Percentiles rank a stretch among this genome's conserved stretches.
These are phyloP conservation scores for Cryptococcus jaspeensis DNA, from an alignment of 1,284 basidiomycete genomes.

Conservation along the genomic window DNA sequence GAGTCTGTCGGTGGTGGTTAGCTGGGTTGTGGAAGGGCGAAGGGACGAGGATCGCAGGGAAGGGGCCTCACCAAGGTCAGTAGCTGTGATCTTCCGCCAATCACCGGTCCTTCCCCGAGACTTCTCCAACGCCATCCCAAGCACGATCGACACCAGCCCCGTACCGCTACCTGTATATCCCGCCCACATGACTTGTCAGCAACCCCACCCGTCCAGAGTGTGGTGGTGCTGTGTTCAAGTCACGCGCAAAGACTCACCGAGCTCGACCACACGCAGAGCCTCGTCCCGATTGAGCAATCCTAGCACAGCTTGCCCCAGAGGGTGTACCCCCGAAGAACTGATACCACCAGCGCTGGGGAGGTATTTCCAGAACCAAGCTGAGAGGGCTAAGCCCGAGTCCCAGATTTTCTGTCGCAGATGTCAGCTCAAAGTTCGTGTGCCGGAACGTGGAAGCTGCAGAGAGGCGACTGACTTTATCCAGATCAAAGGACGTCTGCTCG, in stretches of 20 bases:
- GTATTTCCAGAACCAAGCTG: slow-evolving; percentile 63
- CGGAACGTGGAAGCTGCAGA: no score
- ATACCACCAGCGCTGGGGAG: background rate
- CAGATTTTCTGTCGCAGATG: slow-evolving; percentile 70
- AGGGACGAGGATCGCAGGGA: background rate
- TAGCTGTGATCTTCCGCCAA: slow-evolving; percentile 49
- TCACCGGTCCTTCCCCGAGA: no score
- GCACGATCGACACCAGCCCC: slow-evolving; percentile 70
- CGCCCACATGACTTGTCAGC: slow-evolving; percentile 2
- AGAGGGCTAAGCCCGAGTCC: slow-evolving; percentile 81
- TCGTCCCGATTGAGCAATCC: slow-evolving; percentile 15
- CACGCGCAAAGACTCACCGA: slow-evolving; percentile 58
- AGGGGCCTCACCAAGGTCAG: slow-evolving; percentile 66
- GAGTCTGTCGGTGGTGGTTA: slow-evolving; percentile 57
- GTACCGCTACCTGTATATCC: slow-evolving; percentile 67
- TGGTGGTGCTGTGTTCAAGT: no score
- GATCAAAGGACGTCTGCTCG: slow-evolving; percentile 80
- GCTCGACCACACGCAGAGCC: slow-evolving; percentile 55
- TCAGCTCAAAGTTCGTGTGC: background rate
- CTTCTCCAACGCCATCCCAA: slow-evolving; percentile 42
- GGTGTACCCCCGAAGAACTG: background rate
- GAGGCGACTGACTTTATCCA: slow-evolving; percentile 69
- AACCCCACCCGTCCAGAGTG: background rate
- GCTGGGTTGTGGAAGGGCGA: background rate
- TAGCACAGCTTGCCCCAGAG: slow-evolving; percentile 10